Evolutionary conservation across 1,284 basidiomycete species (phyloP).

Genomic region (Ganoderma meredithae): DNA sequence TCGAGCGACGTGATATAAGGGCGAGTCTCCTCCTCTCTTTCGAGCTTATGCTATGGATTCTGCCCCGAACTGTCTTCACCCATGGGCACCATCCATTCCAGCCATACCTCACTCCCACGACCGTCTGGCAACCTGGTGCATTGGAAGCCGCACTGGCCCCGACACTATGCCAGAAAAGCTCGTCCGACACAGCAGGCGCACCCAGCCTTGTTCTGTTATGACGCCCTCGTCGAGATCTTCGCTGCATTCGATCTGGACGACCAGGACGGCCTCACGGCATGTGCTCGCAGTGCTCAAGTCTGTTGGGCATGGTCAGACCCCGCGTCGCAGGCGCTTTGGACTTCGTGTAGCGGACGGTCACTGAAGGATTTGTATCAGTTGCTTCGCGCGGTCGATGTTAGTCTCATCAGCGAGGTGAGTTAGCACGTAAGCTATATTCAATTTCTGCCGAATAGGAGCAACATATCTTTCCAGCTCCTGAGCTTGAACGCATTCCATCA

Average conservation of each 20-base stretch:
- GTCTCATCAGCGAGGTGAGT: background rate
- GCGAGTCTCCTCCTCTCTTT: background rate
- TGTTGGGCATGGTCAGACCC: conserved; percentile 1
- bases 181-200: background rate
- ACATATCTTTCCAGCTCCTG: background rate
- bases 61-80: background rate
- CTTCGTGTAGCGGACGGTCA: background rate
- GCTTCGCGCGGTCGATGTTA: background rate
- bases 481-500: background rate
- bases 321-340: conserved; percentile 3
- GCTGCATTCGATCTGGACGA: background rate
- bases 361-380: background rate
- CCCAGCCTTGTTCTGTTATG: background rate
- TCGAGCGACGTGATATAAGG: background rate
- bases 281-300: background rate
- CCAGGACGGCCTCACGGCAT: background rate
- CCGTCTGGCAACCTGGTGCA: background rate
- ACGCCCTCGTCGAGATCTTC: background rate
- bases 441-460: no score
- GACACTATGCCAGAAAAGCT: background rate
- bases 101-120: background rate
- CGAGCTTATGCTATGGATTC: background rate
- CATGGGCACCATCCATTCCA: background rate
- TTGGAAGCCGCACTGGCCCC: background rate
- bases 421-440: background rate